A percentile compares a stretch with the other conserved stretches of the same genome.
These are phyloP conservation scores for Aphanocladium album DNA, from an alignment of 2,329 filamentous ascomycete genomes.

Conservation along the genomic window DNA sequence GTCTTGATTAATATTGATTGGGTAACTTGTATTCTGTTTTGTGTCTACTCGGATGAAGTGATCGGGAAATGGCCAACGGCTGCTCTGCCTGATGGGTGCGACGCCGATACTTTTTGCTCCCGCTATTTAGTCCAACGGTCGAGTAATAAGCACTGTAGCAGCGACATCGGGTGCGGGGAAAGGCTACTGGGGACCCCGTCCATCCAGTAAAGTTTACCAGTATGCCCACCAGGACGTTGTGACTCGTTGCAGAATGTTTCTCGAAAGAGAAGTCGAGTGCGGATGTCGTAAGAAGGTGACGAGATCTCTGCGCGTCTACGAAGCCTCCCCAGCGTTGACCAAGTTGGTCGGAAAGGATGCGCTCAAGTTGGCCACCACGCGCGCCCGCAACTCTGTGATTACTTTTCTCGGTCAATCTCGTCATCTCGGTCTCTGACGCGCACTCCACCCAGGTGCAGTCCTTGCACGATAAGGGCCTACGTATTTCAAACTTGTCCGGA, in stretches of 20 bases:
- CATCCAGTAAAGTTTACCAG: neutral
- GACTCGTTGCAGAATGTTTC: neutral
- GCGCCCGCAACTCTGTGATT: neutral
- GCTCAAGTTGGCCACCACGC: neutral
- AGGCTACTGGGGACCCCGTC: neutral
- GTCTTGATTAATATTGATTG: neutral
- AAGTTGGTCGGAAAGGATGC: neutral
- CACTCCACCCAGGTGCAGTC: neutral
- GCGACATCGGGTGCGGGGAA: conserved; percentile 4
- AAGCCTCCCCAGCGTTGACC: neutral
- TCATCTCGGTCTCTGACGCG: conserved; percentile 7
- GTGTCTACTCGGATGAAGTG: neutral
- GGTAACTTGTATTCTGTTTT: neutral
- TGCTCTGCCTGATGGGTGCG: no score
- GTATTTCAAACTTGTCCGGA: neutral
- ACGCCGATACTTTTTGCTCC: neutral
- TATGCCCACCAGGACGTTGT: neutral
- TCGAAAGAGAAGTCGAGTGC: neutral
- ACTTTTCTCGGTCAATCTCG: neutral
- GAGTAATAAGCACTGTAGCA: neutral
- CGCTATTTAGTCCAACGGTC: neutral
- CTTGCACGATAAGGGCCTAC: conserved; percentile 9
- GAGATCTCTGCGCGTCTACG: neutral
- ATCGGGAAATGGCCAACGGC: neutral
- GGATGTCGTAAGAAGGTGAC: neutral